phyloP scores from a whole-genome alignment of 2,329 filamentous ascomycete genomes.

The Microdochium bolleyi region DNA sequence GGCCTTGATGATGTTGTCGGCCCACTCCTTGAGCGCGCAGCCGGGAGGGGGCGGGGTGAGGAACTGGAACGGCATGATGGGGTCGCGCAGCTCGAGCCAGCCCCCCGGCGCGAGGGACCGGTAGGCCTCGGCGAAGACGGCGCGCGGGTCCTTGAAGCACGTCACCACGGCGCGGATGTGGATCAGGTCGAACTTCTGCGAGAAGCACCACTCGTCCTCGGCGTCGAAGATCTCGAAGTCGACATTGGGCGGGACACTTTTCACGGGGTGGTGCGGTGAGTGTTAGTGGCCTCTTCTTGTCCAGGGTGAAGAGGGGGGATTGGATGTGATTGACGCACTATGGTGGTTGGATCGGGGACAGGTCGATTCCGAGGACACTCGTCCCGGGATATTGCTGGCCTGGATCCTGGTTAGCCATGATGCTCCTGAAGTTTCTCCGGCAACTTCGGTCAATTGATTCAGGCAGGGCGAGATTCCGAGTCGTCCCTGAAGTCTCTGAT shows the following conservation, averaged over 20 bases:
- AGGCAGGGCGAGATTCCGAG: no score
- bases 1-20: conserved; percentile 10
- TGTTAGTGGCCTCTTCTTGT: conserved; percentile 1
- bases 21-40: conserved; percentile 13
- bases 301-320: background rate
- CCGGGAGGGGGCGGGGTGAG: conserved; percentile 10
- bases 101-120: conserved; percentile 11
- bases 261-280: no score
- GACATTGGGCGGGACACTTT: conserved; percentile 13
- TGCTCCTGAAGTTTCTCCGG: no score
- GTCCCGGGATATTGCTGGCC: conserved; percentile 11
- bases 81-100: conserved; percentile 16
- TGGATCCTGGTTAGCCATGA: conserved; percentile 2
- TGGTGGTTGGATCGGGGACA: conserved; percentile 14
- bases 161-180: conserved; percentile 15
- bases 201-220: conserved; percentile 15
- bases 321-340: conserved; percentile 6
- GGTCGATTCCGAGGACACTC: conserved; percentile 10
- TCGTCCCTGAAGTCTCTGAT: no score
- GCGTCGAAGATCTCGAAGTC: conserved; percentile 16
- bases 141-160: conserved; percentile 12
- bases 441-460: no score
- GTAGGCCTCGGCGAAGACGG: conserved; percentile 11
- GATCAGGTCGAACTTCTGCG: conserved; percentile 12
- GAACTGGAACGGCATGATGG: conserved; percentile 15